Evolutionary conservation across 164 flowering plant genomes (phyloP).

Genomic region (Umbilicus rupestris): DNA sequence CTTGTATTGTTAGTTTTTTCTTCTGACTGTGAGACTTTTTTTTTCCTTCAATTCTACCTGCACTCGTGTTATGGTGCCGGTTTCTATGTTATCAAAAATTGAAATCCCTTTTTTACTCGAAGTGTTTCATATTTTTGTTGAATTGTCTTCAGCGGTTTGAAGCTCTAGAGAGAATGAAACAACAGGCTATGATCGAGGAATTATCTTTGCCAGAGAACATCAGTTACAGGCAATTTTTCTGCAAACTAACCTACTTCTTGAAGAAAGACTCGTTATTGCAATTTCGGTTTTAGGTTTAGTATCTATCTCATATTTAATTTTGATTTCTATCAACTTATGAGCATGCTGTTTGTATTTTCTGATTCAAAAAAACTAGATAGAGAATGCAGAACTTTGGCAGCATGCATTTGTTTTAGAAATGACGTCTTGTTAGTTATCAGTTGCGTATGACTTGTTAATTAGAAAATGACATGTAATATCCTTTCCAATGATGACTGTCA

Average conservation of each 20-base stretch:
- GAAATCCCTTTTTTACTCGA: neutral
- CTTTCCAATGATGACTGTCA: neutral
- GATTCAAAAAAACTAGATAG: neutral
- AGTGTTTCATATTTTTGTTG: constrained; percentile 2
- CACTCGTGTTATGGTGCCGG: neutral
- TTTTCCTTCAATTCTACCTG: neutral
- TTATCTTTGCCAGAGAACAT: constrained; percentile 51
- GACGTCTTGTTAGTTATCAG: neutral
- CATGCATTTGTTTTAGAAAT: too few relatives aligned
- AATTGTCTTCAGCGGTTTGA: constrained; percentile 50
- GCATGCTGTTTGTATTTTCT: neutral
- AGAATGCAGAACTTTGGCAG: too few relatives aligned
- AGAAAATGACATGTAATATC: neutral
- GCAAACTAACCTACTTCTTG: neutral
- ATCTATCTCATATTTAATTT: neutral
- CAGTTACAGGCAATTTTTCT: constrained; percentile 60
- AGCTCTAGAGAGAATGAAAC: constrained; percentile 59
- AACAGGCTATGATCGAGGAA: constrained; percentile 48
- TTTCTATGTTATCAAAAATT: neutral
- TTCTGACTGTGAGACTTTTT: neutral
- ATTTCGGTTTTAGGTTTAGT: neutral
- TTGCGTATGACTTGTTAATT: neutral
- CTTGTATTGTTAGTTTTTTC: neutral
- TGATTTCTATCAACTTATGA: too few relatives aligned
- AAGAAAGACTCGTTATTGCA: neutral